Evolutionary conservation across 371 early-diverging fungal genomes (phyloP).

Genomic region (Choanephora cucurbitarum): DNA sequence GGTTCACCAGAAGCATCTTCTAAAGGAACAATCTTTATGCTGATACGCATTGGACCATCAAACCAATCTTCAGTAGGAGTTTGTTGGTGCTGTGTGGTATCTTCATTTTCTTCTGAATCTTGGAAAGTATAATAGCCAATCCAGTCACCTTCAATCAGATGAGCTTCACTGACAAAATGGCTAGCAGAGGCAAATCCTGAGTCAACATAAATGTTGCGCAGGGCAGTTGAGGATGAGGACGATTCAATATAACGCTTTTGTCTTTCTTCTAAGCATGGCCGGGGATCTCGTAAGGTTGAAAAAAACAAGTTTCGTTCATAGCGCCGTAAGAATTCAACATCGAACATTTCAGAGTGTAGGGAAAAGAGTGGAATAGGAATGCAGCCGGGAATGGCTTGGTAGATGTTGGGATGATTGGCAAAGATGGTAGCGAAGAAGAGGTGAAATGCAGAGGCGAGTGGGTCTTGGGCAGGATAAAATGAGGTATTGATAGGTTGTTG

Average conservation of each 20-base stretch:
- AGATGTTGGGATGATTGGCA: constrained; percentile 43
- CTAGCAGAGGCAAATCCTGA: constrained; percentile 39
- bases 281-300: constrained; percentile 23
- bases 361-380: constrained; percentile 43
- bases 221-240: neutral
- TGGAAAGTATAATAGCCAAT: constrained; percentile 51
- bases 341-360: constrained; percentile 36
- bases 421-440: constrained; percentile 48
- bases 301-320: constrained; percentile 40
- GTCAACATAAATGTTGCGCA: constrained; percentile 31
- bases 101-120: constrained; percentile 34
- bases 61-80: constrained; percentile 42
- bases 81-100: neutral
- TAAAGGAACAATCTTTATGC: constrained; percentile 42
- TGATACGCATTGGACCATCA: constrained; percentile 49
- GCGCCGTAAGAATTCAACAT: constrained; percentile 49
- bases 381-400: constrained; percentile 42
- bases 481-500: constrained; percentile 9
- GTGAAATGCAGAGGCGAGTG: constrained; percentile 44
- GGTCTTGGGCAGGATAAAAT: constrained; percentile 48
- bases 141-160: constrained; percentile 52
- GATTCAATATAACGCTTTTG: constrained; percentile 4
- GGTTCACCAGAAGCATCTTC: constrained; percentile 29
- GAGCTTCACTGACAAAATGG: constrained; percentile 44
- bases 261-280: constrained; percentile 24